These are phyloP conservation scores for Chenopodium suecicum DNA, from an alignment of 148 eudicot genomes.

Conservation along the genomic window DNA sequence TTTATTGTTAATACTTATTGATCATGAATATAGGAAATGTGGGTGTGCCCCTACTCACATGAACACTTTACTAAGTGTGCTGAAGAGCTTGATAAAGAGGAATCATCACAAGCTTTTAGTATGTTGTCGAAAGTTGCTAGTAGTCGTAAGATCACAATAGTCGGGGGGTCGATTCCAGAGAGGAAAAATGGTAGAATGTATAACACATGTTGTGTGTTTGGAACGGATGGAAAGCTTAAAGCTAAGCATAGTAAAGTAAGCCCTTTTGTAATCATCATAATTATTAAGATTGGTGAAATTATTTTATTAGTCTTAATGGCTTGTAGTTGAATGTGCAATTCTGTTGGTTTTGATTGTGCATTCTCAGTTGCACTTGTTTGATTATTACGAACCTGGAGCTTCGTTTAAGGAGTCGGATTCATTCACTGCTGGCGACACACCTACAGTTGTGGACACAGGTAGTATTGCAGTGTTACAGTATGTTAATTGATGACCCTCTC, in stretches of 20 bases:
- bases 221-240: conserved; percentile 46
- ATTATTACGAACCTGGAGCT: conserved; percentile 39
- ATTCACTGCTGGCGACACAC: conserved; percentile 51
- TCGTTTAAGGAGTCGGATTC: conserved; percentile 45
- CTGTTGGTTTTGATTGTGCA: neutral
- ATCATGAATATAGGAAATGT: conserved; percentile 13
- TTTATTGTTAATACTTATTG: neutral
- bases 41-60: conserved; percentile 21
- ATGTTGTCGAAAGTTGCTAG: conserved; percentile 51
- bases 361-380: conserved; percentile 57
- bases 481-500: neutral
- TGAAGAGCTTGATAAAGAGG: conserved; percentile 32
- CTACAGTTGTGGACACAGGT: conserved; percentile 42
- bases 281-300: neutral
- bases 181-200: conserved; percentile 33
- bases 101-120: conserved; percentile 29
- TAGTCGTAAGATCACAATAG: conserved; percentile 34
- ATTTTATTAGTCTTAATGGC: neutral
- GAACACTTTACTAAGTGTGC: conserved; percentile 33
- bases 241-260: conserved; percentile 62
- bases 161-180: conserved; percentile 59
- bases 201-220: conserved; percentile 59
- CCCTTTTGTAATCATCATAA: neutral
- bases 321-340: neutral
- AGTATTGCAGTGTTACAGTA: neutral